Evolutionary conservation across 2,329 filamentous ascomycete genomes (phyloP), one percentile per base, ranked within the genome.

Genomic region (Cryphonectria radicalis): DNA sequence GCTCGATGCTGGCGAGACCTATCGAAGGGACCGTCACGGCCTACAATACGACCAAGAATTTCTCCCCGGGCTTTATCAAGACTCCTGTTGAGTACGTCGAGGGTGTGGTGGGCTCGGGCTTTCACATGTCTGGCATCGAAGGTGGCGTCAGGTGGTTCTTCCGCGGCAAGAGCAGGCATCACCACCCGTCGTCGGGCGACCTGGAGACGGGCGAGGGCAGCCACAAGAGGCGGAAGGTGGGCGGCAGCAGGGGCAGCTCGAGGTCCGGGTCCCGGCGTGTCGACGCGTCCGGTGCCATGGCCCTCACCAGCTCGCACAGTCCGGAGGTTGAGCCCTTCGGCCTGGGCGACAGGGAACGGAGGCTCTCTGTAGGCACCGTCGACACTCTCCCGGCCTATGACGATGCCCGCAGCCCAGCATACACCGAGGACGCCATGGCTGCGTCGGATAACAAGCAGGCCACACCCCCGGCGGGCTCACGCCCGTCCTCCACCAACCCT

Each of bases 71-170:
- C 2, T 93, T 98, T 78, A 73, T 73, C 37, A 94, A 93, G 80
- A 92, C 93, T n/a, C 90, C 94, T 73, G 95, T 93, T 65, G 94
- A 97, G 79, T 94, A 97, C 76, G 91, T 98, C 28, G 95, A 98
- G 80, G 91, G 93, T 63, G 96, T 93, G 0, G 93, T 97, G 42
- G 93, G 93, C 19, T 92, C 90, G 0, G 93, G 97, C 7, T 92
- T 94, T 42, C 89, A 93, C 42, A 91, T 91, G 43, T 97, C 95
- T 0, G 95, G 95, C 72, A 92, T 98, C 2, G 95, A 98, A 79
- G 91, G 91, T 69, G 92, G 94, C 70, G 88, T 98, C 19, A 88
- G 96, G 66, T 95, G 94, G 89, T 96, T 97, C 75, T 84, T 98
- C 46, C 72, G 70, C 8, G 88, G 89, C 25, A 87, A 85, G 69